These are phyloP conservation scores for Chaetomium sp. DNA, from an alignment of 2,329 filamentous ascomycete genomes.

Conservation along the genomic window DNA sequence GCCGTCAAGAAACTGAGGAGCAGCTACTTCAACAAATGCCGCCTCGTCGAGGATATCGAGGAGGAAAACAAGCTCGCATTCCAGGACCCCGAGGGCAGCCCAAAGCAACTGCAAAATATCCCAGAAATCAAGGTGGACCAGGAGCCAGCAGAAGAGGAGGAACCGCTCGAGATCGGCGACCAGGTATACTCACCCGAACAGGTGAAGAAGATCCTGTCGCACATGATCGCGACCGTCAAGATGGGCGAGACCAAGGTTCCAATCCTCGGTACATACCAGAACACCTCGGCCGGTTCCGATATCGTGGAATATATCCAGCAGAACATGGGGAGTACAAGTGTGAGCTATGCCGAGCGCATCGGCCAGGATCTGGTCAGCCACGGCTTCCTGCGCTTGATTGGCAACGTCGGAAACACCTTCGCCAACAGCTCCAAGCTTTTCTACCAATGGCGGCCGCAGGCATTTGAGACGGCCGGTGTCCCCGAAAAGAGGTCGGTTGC, in stretches of 20 bases:
- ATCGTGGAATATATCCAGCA: slow-evolving; percentile 95
- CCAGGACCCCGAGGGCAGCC: slow-evolving; percentile 77
- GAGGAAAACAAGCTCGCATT: slow-evolving; percentile 99
- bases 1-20: slow-evolving; percentile 88
- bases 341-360: slow-evolving; percentile 91
- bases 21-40: slow-evolving; percentile 98
- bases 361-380: slow-evolving; percentile 87
- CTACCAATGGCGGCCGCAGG: slow-evolving; percentile 94
- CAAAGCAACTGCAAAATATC: slow-evolving; percentile 57
- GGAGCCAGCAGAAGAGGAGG: slow-evolving; percentile 68
- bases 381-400: slow-evolving; percentile 86
- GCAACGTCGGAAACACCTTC: slow-evolving; percentile 92
- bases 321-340: slow-evolving; percentile 77
- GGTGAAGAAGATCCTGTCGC: slow-evolving; percentile 83
- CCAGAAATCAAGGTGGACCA: slow-evolving; percentile 88
- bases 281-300: slow-evolving; percentile 86
- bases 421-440: slow-evolving; percentile 97
- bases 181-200: slow-evolving; percentile 82
- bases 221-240: slow-evolving; percentile 85
- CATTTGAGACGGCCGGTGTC: slow-evolving; percentile 83
- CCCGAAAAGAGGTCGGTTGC: slow-evolving; percentile 83
- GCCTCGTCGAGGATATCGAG: slow-evolving; percentile 91
- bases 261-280: slow-evolving; percentile 91
- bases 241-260: slow-evolving; percentile 92
- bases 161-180: slow-evolving; percentile 87